Base-by-base conservation (phyloP, 352 stramenopile genomes). In the Saprolegnia diclina region DNA sequence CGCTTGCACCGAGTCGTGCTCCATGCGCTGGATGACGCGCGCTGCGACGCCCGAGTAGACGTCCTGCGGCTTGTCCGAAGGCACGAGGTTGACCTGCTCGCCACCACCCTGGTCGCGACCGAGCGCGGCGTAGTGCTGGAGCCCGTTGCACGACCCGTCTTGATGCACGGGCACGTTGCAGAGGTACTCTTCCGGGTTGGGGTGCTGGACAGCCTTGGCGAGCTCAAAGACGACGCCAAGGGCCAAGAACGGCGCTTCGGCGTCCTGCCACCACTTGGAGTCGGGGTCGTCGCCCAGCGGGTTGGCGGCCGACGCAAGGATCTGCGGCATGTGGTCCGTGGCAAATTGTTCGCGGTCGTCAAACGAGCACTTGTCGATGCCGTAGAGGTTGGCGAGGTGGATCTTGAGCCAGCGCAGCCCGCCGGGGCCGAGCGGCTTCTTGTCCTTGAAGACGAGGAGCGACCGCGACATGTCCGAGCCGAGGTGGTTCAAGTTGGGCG, bases 51-150 rank as follows among this genome's bases (percentile, higher is more conserved):
- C 96, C 48, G 87, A 94, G 83, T 99, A 99, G 80, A 99, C 97
- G 76, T 99, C 98, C 63, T 97, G 95, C 3, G 98, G 97, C 61
- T 89, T 83, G n/a, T 96, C 80, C 11, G 77, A 81, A 22, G 95
- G 85, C 38, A 98, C 87, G 18, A 99, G 79, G 77, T 99, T 99
- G 3, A 99, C 97, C 65, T 97, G 90, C 65, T 91, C 87, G 14
- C 94, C 98, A 76, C 97, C 98, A 7, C 83, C 81, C 4, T 74
- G 76, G 74, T 99, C 98, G 56, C 96, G 88, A 37, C 97, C 97
- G 10, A 99, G 85, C 9, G 97, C 97, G 37, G 97, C 97, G 77
- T 99, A 99, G 78, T 99, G 97, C 82, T 99, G 97, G 50, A 99
- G 81, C 1, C 97, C 97, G 77, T 99, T 99, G 76, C 97, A 99